Base-by-base conservation (phyloP, 169 alveolate genomes). In the Cryptosporidium baileyi region DNA sequence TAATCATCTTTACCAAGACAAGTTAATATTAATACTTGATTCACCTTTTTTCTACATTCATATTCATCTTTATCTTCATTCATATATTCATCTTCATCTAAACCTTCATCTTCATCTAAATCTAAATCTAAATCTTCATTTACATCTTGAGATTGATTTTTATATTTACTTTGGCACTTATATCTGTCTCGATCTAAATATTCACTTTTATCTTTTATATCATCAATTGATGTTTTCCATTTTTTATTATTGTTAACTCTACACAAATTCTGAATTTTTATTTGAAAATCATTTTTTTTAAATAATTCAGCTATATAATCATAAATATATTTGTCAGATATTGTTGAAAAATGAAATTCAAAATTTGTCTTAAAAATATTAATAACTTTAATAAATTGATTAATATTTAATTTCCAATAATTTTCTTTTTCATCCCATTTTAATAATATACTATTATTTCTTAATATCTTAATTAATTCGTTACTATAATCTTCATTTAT, bases 1-100 rank as follows among this genome's bases (percentile, higher is more conserved):
- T 54, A 36, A 8, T 74, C 85, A 74, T 74, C 67, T 7, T 74
- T 74, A 30, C 85, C 85, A 9, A 74, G 41, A 57, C 85, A 74
- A 36, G 67, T 52, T 15, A 74, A 19, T 49, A 74, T 57, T 26
- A 74, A 8, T 1, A 38, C 60, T 22, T 74, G 61, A n/a, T n/a
- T 11, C 40, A 28, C 57, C 24, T 61, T 61, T 47, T 22, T 24
- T 34, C 63, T 32, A 22, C 22, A 19, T 19, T 19, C 2, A 38
- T 36, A 7, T 19, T 17, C 26, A 47, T 47, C 9, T 3, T 0
- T 19, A 24, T 22, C 0, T 6, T 57, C 63, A 57, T 57, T 5
- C 6, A 19, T 22, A 57, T 13, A 19, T 5, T 65, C 62, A 41
- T 65, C 32, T 17, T 34, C 62, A 11, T 65, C 38, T 0, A 45